phyloP scores from a whole-genome alignment of 805 yeast genomes.

The Cephaloascus fragrans region DNA sequence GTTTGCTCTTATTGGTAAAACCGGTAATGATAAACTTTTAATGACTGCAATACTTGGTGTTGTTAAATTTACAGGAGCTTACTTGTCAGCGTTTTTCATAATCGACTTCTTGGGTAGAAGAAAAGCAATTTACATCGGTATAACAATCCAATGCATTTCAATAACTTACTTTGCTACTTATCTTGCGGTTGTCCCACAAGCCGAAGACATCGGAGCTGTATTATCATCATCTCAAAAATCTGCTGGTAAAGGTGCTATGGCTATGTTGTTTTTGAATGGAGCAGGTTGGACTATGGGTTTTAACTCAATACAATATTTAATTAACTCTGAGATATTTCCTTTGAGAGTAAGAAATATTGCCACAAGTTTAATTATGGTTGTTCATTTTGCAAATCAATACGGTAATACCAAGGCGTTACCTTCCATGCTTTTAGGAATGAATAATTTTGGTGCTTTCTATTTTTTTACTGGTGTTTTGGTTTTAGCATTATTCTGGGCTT shows the following conservation, averaged over 20 bases:
- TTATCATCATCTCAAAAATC: conserved; percentile 18
- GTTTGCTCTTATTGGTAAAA: conserved; percentile 35
- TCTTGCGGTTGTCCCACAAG: conserved; percentile 33
- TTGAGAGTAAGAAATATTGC: conserved; percentile 39
- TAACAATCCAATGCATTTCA: conserved; percentile 30
- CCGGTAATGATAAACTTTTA: conserved; percentile 26
- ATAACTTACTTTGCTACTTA: conserved; percentile 38
- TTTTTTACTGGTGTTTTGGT: conserved; percentile 35
- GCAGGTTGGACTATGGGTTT: conserved; percentile 53
- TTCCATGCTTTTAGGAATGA: conserved; percentile 34
- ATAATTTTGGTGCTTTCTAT: conserved; percentile 40
- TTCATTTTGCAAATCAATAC: conserved; percentile 48
- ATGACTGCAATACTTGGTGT: conserved; percentile 46
- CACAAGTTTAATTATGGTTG: conserved; percentile 40
- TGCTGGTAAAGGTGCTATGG: conserved; percentile 40
- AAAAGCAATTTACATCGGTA: conserved; percentile 38
- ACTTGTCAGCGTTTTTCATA: conserved; percentile 40
- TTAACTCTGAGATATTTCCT: conserved; percentile 48
- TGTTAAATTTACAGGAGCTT: conserved; percentile 40
- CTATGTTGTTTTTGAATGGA: conserved; percentile 39
- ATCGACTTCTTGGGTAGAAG: conserved; percentile 47
- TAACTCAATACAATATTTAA: conserved; percentile 44
- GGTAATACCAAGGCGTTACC: conserved; percentile 50
- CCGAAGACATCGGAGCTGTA: conserved; percentile 17
- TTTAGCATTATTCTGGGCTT: conserved; percentile 33